Evolutionary conservation across 768 basidiomycete species (phyloP).

Genomic region (Hortiboletus flavorubellus): DNA sequence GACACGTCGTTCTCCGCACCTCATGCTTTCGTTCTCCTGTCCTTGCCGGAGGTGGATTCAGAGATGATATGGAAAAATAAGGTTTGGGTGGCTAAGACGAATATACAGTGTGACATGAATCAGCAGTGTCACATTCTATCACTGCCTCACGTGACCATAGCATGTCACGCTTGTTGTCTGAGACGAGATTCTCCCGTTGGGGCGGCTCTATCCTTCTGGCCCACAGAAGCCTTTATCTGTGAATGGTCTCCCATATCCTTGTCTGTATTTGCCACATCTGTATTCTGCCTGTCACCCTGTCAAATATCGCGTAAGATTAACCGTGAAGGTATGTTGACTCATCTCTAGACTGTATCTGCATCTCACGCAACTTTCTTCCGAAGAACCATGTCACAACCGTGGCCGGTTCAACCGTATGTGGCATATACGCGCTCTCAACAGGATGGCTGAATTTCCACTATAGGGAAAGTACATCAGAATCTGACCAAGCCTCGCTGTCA

Average conservation of each 20-base stretch:
- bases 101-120: slow-evolving; percentile 37
- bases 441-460: background rate
- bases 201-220: background rate
- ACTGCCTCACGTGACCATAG: slow-evolving; percentile 14
- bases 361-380: slow-evolving; percentile 6
- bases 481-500: slow-evolving; percentile 26
- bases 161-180: slow-evolving; percentile 19
- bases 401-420: slow-evolving; percentile 24
- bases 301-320: background rate
- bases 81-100: slow-evolving; percentile 29
- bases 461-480: slow-evolving; percentile 23
- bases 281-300: background rate
- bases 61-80: slow-evolving; percentile 27
- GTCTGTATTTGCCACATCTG: background rate
- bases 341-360: background rate
- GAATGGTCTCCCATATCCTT: slow-evolving; percentile 7
- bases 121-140: slow-evolving; percentile 12
- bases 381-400: slow-evolving; percentile 27
- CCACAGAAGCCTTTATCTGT: slow-evolving; percentile 5
- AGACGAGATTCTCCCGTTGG: background rate
- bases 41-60: slow-evolving; percentile 13
- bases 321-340: slow-evolving; percentile 3
- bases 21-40: slow-evolving; percentile 30
- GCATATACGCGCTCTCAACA: background rate
- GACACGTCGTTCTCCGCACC: slow-evolving; percentile 14